Evolutionary conservation across 345 rosid genomes (phyloP).

Genomic region (Eucalyptus leucophloia): DNA sequence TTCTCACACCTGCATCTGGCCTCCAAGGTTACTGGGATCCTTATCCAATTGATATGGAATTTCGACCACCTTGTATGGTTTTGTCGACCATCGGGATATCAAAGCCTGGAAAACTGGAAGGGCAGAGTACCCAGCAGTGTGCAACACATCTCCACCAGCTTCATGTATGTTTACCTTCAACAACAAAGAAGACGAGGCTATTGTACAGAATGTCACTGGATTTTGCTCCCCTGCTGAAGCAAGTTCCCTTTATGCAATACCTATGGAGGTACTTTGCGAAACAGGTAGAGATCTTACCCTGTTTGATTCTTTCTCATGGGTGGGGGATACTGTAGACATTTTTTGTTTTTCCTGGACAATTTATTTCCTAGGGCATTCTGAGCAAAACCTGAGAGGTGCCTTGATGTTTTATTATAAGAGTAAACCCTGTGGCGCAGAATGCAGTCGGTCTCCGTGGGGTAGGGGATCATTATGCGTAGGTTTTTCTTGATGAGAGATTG

Average conservation of each 20-base stretch:
- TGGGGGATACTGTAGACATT: neutral
- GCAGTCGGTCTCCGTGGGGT: neutral
- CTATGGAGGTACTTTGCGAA: conserved; percentile 92
- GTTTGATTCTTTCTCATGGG: neutral
- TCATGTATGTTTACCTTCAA: conserved; percentile 90
- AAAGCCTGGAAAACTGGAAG: conserved; percentile 88
- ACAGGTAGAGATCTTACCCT: conserved; percentile 34
- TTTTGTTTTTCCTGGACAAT: neutral
- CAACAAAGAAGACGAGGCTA: conserved; percentile 70
- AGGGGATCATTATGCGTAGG: neutral
- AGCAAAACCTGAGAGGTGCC: neutral
- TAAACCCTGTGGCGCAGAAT: neutral
- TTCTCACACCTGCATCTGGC: conserved; percentile 82
- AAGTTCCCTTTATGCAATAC: conserved; percentile 73
- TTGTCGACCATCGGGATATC: conserved; percentile 94
- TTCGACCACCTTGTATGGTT: conserved; percentile 93
- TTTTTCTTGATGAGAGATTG: neutral
- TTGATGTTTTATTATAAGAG: neutral
- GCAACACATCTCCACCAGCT: conserved; percentile 95
- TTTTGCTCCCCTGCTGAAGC: conserved; percentile 82
- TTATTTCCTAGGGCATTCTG: neutral
- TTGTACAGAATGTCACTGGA: conserved; percentile 92
- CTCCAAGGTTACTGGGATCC: conserved; percentile 99
- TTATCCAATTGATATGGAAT: conserved; percentile 97
- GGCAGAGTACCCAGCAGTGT: conserved; percentile 61